A percentile compares a stretch with the other conserved stretches of the same genome.
These are phyloP conservation scores for Capsella rubella DNA, from an alignment of 441 rosid genomes.

Conservation along the genomic window DNA sequence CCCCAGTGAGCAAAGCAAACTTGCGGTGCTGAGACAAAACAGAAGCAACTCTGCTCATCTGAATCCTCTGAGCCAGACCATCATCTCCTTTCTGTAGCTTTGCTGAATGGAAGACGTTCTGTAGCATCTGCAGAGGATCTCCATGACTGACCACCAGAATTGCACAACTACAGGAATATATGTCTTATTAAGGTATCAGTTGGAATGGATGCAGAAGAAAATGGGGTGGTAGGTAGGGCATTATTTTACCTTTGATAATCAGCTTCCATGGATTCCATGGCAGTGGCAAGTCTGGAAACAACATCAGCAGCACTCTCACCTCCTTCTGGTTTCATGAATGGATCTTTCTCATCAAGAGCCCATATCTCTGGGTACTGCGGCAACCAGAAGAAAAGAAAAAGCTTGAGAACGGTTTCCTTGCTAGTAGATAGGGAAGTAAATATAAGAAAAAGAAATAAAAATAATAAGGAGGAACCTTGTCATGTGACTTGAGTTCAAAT, in stretches of 20 bases:
- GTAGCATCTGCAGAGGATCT: conserved; percentile 92
- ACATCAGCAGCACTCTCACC: conserved; percentile 95
- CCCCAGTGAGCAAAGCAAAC: conserved; percentile 75
- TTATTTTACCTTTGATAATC: conserved; percentile 67
- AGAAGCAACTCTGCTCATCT: conserved; percentile 54
- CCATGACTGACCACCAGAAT: conserved; percentile 84
- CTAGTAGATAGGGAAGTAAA: conserved; percentile 5
- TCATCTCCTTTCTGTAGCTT: conserved; percentile 42
- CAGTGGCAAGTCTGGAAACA: conserved; percentile 69
- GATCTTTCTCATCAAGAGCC: conserved; percentile 89
- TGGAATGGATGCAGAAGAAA: background rate
- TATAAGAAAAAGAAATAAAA: background rate
- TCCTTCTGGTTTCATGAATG: conserved; percentile 67
- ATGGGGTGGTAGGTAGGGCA: background rate
- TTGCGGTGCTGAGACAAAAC: conserved; percentile 83
- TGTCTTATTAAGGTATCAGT: no score
- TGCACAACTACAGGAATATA: conserved; percentile 26
- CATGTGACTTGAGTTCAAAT: conserved; percentile 83
- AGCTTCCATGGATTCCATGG: conserved; percentile 63
- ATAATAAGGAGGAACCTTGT: conserved; percentile 56
- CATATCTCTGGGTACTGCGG: conserved; percentile 81
- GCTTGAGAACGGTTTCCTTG: background rate
- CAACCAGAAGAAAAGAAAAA: conserved; percentile 20
- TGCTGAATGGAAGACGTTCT: conserved; percentile 59
- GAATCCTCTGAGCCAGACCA: conserved; percentile 55